These are phyloP conservation scores for Arachis stenosperma DNA, from an alignment of 306 rosid genomes.

Conservation along the genomic window DNA sequence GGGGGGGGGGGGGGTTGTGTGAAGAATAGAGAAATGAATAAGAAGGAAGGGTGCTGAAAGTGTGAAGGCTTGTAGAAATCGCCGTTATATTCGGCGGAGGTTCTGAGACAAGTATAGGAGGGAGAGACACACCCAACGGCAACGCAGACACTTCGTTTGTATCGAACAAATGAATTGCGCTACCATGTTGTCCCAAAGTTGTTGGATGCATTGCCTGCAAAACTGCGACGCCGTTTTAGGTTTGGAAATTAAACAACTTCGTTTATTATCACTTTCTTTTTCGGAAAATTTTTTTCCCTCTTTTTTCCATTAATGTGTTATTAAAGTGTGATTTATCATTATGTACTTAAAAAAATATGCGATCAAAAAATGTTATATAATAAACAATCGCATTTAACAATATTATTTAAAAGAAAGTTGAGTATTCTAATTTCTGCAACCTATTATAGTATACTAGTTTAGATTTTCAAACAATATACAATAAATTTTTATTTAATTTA, in stretches of 20 bases:
- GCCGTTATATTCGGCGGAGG: conserved; percentile 54
- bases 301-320: background rate
- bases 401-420: too few relatives aligned
- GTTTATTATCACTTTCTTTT: background rate
- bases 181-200: background rate
- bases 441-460: too few relatives aligned
- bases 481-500: too few relatives aligned
- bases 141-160: conserved; percentile 47
- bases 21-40: too few relatives aligned
- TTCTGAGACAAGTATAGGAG: conserved; percentile 23
- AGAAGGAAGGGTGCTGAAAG: background rate
- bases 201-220: background rate
- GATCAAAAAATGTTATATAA: too few relatives aligned
- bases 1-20: background rate
- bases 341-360: too few relatives aligned
- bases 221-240: conserved; percentile 25
- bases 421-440: too few relatives aligned
- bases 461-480: too few relatives aligned
- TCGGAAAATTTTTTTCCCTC: background rate
- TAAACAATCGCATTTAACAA: too few relatives aligned
- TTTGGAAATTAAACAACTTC: background rate
- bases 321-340: too few relatives aligned
- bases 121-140: background rate
- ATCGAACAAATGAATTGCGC: conserved; percentile 48
- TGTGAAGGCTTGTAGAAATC: conserved; percentile 50